Evolutionary conservation across 805 yeast species (phyloP).

Genomic region (Candida ulmi): DNA sequence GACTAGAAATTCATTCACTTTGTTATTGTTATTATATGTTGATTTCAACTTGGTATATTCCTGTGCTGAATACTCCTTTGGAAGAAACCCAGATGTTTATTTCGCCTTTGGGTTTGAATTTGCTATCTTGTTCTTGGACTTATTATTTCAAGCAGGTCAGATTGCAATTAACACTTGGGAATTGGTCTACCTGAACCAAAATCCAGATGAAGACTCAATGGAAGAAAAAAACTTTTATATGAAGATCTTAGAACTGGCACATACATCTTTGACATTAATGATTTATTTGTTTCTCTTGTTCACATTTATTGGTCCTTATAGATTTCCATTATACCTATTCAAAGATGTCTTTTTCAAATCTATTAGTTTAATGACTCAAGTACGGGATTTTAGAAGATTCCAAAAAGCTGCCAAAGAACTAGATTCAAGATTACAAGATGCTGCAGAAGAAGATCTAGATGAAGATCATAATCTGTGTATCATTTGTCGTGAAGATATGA

Average conservation of each 20-base stretch:
- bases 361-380: slow-evolving; percentile 27
- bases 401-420: slow-evolving; percentile 50
- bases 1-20: slow-evolving; percentile 39
- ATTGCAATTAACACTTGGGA: slow-evolving; percentile 52
- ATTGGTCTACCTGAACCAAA: slow-evolving; percentile 35
- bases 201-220: slow-evolving; percentile 63
- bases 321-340: slow-evolving; percentile 41
- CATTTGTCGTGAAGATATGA: slow-evolving; percentile 90
- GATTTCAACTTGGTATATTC: slow-evolving; percentile 50
- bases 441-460: slow-evolving; percentile 52
- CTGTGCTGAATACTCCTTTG: slow-evolving; percentile 41
- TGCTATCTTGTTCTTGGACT: slow-evolving; percentile 54
- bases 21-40: slow-evolving; percentile 36
- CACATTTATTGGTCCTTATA: slow-evolving; percentile 38
- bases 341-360: slow-evolving; percentile 41
- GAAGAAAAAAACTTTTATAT: slow-evolving; percentile 59
- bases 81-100: slow-evolving; percentile 45
- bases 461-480: slow-evolving; percentile 67
- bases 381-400: slow-evolving; percentile 32
- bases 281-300: slow-evolving; percentile 42
- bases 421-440: slow-evolving; percentile 57
- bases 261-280: slow-evolving; percentile 41
- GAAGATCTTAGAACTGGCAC: slow-evolving; percentile 49
- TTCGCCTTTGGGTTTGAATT: slow-evolving; percentile 74
- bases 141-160: slow-evolving; percentile 41